Percentiles rank a stretch among this genome's conserved stretches.
Evolutionary conservation across 352 stramenopile genomes (phyloP).

Genomic region (Pythium biforme): DNA sequence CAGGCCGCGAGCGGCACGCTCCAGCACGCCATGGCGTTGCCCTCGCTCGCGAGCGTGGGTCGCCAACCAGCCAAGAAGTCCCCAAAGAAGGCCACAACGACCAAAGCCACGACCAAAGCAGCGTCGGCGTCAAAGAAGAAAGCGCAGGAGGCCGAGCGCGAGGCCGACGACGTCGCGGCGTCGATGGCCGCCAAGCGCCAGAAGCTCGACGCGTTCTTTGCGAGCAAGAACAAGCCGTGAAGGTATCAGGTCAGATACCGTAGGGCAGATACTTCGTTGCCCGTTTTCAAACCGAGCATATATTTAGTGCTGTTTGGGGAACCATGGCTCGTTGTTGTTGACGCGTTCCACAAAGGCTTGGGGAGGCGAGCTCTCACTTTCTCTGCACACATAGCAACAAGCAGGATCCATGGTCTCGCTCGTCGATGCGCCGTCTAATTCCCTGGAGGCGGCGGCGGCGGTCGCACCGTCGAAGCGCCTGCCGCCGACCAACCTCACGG

Average conservation of each 20-base stretch:
- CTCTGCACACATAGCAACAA: no score
- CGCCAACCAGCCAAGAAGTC: background rate
- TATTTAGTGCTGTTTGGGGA: background rate
- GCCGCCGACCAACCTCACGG: background rate
- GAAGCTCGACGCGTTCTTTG: slow-evolving; percentile 27
- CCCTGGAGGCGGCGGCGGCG: background rate
- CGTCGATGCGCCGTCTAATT: background rate
- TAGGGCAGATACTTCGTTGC: no score
- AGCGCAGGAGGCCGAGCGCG: background rate
- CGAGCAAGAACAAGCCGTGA: slow-evolving; percentile 23
- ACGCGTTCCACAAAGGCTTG: no score
- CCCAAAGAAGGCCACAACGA: background rate
- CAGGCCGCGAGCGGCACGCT: background rate
- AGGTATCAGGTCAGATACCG: no score
- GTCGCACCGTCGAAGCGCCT: background rate
- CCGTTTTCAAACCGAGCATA: background rate
- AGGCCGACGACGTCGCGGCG: slow-evolving; percentile 10
- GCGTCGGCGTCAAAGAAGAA: background rate
- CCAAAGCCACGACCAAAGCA: background rate
- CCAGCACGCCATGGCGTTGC: background rate
- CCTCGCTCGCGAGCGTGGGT: background rate
- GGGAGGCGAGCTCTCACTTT: no score
- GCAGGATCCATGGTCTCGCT: slow-evolving; percentile 1
- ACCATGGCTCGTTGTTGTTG: no score
- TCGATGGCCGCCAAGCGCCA: slow-evolving; percentile 32